A percentile compares a stretch with the other conserved stretches of the same genome.
phyloP scores from a whole-genome alignment of 441 rosid species.

The Jatropha podagrica region DNA sequence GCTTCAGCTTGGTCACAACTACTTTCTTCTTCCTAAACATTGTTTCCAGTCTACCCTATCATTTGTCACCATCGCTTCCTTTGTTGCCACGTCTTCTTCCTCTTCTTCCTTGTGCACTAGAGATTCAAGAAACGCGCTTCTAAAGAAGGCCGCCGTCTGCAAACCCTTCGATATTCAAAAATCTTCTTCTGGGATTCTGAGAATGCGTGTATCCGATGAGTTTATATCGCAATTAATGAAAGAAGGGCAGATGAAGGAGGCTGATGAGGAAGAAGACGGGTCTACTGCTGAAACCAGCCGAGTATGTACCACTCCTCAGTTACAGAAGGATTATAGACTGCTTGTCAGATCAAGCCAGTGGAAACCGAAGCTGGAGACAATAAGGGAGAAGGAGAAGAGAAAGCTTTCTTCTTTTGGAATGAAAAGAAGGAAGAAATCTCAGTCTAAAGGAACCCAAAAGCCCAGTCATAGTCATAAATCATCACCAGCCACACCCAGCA shows the following conservation, averaged over 20 bases:
- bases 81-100: constrained; percentile 24
- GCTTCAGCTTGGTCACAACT: constrained; percentile 71
- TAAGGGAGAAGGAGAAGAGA: constrained; percentile 52
- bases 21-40: constrained; percentile 75
- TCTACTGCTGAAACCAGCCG: constrained; percentile 1
- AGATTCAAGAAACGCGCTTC: constrained; percentile 28
- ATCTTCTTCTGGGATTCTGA: constrained; percentile 53
- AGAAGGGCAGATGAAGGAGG: constrained; percentile 32
- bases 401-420: constrained; percentile 47
- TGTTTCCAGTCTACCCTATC: constrained; percentile 66
- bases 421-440: constrained; percentile 44
- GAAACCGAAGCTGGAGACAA: constrained; percentile 87
- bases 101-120: constrained; percentile 15
- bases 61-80: constrained; percentile 64
- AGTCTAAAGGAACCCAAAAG: constrained; percentile 19
- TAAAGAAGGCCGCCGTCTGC: constrained; percentile 44
- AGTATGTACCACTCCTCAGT: constrained; percentile 72
- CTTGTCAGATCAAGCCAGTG: constrained; percentile 59
- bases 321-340: constrained; percentile 63
- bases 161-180: constrained; percentile 69
- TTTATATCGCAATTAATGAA: constrained; percentile 65
- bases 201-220: constrained; percentile 80
- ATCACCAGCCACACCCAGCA: constrained; percentile 11
- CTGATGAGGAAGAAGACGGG: constrained; percentile 8
- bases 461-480: constrained; percentile 5